These are phyloP conservation scores for Zymoseptoria brevis DNA, from an alignment of 2,329 filamentous ascomycete species.

Conservation along the genomic window DNA sequence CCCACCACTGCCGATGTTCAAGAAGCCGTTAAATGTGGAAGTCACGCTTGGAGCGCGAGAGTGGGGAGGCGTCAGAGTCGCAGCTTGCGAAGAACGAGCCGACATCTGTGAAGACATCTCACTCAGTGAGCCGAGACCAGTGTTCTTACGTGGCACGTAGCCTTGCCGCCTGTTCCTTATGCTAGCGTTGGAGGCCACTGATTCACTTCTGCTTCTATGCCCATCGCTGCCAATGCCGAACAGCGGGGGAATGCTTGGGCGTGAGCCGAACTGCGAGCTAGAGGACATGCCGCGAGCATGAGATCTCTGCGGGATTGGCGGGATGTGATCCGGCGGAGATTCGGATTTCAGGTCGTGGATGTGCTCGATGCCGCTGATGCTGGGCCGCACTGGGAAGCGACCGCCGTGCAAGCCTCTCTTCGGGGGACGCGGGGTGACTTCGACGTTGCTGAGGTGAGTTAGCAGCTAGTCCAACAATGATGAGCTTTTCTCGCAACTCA, in stretches of 20 bases:
- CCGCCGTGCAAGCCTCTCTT: conserved; percentile 45
- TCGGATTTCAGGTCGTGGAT: conserved; percentile 48
- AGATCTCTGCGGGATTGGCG: conserved; percentile 71
- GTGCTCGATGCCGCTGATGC: conserved; percentile 55
- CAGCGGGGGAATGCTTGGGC: conserved; percentile 66
- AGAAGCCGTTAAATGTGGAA: conserved; percentile 21
- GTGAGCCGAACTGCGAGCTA: conserved; percentile 23
- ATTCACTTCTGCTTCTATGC: conserved; percentile 56
- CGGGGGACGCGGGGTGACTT: conserved; percentile 63
- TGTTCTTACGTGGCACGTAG: conserved; percentile 47
- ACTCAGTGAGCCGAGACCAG: conserved; percentile 34
- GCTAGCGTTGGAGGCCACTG: conserved; percentile 42
- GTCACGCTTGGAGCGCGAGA: conserved; percentile 25
- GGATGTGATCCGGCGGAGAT: conserved; percentile 54
- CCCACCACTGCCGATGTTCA: conserved; percentile 20
- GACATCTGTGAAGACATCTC: conserved; percentile 19
- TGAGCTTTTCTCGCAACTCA: conserved; percentile 1
- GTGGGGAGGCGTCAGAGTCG: conserved; percentile 30
- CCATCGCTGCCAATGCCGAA: conserved; percentile 59
- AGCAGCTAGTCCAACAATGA: not conserved
- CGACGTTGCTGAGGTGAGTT: conserved; percentile 46
- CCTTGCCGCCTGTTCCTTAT: conserved; percentile 53
- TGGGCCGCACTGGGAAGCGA: conserved; percentile 60
- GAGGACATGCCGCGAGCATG: conserved; percentile 56
- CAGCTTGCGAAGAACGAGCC: conserved; percentile 43